These are phyloP conservation scores for Arthromyces matolae DNA, from an alignment of 768 basidiomycete species.

Conservation along the genomic window DNA sequence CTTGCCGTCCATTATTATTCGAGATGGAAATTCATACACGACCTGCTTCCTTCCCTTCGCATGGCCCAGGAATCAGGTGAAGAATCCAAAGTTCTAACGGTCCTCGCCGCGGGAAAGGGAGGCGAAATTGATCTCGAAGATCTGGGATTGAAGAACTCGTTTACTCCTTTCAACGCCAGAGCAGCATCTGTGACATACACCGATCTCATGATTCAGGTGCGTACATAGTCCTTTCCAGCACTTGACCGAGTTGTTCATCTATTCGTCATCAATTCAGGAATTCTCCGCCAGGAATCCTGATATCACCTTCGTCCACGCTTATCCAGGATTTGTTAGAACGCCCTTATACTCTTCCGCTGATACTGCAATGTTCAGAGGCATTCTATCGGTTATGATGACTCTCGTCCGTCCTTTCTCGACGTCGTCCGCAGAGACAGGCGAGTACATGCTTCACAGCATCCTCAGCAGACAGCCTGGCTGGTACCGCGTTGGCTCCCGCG, in stretches of 20 bases:
- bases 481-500: conserved; percentile 29
- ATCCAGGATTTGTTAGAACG: conserved; percentile 39
- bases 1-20: conserved; percentile 47
- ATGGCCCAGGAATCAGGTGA: conserved; percentile 45
- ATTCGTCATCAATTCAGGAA: conserved; percentile 24
- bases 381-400: conserved; percentile 14
- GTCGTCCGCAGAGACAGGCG: conserved; percentile 12
- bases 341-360: conserved; percentile 23
- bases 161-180: conserved; percentile 26
- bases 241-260: neutral
- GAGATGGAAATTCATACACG: conserved; percentile 45
- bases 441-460: conserved; percentile 34
- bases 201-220: conserved; percentile 41
- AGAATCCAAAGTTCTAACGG: conserved; percentile 48
- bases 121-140: conserved; percentile 40
- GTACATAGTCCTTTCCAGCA: neutral
- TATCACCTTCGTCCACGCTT: conserved; percentile 36
- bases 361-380: conserved; percentile 19
- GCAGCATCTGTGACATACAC: conserved; percentile 33
- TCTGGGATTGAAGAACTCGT: conserved; percentile 41
- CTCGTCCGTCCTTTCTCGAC: conserved; percentile 17
- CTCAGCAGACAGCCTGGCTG: conserved; percentile 24
- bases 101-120: conserved; percentile 36
- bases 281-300: conserved; percentile 32
- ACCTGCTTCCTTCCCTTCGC: conserved; percentile 40